These are phyloP conservation scores for Neopestalotiopsis clavispora DNA, from an alignment of 2,329 filamentous ascomycete species.

Conservation along the genomic window DNA sequence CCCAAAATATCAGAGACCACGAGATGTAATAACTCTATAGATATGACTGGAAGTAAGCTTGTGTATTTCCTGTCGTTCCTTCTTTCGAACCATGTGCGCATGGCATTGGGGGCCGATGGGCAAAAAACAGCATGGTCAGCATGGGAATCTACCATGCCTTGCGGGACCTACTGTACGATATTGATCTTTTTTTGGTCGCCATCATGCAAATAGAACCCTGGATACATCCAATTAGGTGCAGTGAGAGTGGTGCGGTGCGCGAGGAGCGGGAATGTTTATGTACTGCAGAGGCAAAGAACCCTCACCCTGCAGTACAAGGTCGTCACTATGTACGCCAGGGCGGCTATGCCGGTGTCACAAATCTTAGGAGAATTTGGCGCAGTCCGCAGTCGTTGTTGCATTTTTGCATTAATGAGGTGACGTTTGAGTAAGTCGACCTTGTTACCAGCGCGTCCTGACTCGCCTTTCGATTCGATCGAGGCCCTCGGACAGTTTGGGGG, in stretches of 20 bases:
- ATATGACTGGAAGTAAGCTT: not conserved
- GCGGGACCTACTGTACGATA: not conserved
- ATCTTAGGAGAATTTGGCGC: not conserved
- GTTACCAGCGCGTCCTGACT: conserved; percentile 12
- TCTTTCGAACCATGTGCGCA: not conserved
- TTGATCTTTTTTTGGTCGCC: not conserved
- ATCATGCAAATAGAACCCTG: not conserved
- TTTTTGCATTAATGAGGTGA: conserved; percentile 7
- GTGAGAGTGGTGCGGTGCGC: not conserved
- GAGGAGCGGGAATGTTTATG: too few species aligned
- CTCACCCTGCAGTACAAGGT: not conserved
- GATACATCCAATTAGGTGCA: not conserved
- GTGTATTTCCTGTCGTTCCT: not conserved
- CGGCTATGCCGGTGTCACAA: conserved; percentile 13
- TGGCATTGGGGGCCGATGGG: not conserved
- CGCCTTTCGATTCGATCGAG: conserved; percentile 5
- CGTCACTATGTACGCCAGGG: not conserved
- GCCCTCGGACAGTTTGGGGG: not conserved
- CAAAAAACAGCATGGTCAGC: not conserved
- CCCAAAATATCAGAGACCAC: not conserved
- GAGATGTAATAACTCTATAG: not conserved
- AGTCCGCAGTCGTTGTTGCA: not conserved
- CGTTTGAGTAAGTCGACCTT: conserved; percentile 1
- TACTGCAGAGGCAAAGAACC: too few species aligned
- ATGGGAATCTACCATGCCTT: not conserved